Percentiles rank a stretch among this genome's conserved stretches.
Conservation (phyloP, 106 monocot genomes). For the Hemerocallis citrina region DNA sequence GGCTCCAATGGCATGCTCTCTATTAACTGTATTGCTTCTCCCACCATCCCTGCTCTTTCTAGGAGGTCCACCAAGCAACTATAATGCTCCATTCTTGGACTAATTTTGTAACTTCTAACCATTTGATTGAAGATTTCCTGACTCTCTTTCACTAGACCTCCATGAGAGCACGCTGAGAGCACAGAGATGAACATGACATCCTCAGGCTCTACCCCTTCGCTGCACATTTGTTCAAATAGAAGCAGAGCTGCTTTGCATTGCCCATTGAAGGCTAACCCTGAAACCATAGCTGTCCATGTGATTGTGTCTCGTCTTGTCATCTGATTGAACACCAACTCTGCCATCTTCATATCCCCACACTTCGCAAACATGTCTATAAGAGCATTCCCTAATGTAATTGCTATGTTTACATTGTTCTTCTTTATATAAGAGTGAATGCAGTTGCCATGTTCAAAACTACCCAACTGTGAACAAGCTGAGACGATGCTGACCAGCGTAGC, state of each 20-base stretch:
- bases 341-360: constrained; percentile 43
- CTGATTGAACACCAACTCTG: constrained; percentile 29
- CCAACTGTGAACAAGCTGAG: constrained; percentile 40
- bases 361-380: constrained; percentile 69
- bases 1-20: constrained; percentile 52
- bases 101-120: constrained; percentile 24
- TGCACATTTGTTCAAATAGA: constrained; percentile 33
- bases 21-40: constrained; percentile 46
- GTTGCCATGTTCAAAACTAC: constrained; percentile 43
- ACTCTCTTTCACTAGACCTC: constrained; percentile 54
- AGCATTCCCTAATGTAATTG: constrained; percentile 36
- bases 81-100: constrained; percentile 52
- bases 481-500: constrained; percentile 38
- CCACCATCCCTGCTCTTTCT: constrained; percentile 44
- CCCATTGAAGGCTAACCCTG: constrained; percentile 43
- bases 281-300: constrained; percentile 61
- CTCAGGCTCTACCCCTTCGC: constrained; percentile 33
- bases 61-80: constrained; percentile 76
- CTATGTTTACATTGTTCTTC: constrained; percentile 20
- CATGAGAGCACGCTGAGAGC: constrained; percentile 52
- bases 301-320: constrained; percentile 31
- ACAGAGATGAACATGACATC: constrained; percentile 38
- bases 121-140: constrained; percentile 25
- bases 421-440: constrained; percentile 43
- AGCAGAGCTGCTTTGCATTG: constrained; percentile 26